A percentile compares a stretch with the other conserved stretches of the same genome.
These are phyloP conservation scores for Melanomma pulvis-pyrius DNA, from an alignment of 495 filamentous ascomycete genomes.

Conservation along the genomic window DNA sequence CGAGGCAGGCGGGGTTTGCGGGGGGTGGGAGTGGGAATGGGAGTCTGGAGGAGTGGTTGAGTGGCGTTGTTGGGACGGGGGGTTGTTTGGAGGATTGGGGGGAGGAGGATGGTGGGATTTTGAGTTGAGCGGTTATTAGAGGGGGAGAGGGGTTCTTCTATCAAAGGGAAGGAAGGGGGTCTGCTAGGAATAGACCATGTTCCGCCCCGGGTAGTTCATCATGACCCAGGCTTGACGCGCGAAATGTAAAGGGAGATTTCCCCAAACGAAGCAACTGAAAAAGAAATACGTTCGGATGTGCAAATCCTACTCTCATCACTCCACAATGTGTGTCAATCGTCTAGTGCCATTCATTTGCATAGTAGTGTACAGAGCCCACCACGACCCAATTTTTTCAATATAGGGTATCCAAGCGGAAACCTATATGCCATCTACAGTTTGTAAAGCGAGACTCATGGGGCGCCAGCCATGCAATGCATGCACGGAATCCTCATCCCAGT, in stretches of 20 bases:
- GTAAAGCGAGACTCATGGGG: neutral
- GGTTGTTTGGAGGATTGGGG: conserved; percentile 35
- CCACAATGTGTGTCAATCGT: no score
- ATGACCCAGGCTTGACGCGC: no score
- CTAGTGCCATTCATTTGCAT: neutral
- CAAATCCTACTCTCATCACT: no score
- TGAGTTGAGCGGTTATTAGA: no score
- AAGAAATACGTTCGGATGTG: no score
- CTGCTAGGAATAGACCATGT: no score
- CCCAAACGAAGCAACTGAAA: no score
- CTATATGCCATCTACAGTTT: neutral
- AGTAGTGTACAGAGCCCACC: neutral
- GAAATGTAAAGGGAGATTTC: no score
- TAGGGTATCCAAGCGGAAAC: neutral
- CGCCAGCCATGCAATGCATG: neutral
- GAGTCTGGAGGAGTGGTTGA: conserved; percentile 28
- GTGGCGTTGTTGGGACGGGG: conserved; percentile 18
- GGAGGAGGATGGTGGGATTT: no score
- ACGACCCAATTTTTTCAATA: neutral
- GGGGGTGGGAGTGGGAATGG: conserved; percentile 28
- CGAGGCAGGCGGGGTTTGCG: conserved; percentile 28
- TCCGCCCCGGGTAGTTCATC: no score
- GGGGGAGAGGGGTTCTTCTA: no score
- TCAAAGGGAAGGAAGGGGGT: no score
- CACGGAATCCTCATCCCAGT: neutral